phyloP scores from a whole-genome alignment of 164 flowering plant genomes.

The Litsea cubeba region DNA sequence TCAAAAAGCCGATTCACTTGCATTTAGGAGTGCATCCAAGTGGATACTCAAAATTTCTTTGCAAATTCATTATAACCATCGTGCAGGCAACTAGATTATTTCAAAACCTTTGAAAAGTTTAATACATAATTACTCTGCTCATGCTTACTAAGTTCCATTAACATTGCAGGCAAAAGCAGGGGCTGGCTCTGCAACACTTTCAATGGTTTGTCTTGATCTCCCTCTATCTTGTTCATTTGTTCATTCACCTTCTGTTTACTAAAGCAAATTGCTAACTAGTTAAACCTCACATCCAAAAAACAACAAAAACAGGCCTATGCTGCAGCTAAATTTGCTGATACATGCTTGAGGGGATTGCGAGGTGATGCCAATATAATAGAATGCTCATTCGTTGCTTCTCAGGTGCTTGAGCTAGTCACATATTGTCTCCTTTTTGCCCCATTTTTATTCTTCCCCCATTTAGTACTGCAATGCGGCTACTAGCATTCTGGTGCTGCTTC shows the following conservation, averaged over 20 bases:
- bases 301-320: slow-evolving; percentile 62
- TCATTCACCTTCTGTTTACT: neutral
- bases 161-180: slow-evolving; percentile 94
- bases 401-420: slow-evolving; percentile 29
- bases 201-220: slow-evolving; percentile 57
- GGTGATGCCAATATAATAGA: slow-evolving; percentile 81
- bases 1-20: no score
- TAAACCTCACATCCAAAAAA: slow-evolving; percentile 1
- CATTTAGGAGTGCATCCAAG: no score
- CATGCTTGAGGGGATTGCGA: slow-evolving; percentile 80
- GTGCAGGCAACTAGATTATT: neutral
- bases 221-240: neutral
- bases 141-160: neutral
- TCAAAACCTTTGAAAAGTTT: no score
- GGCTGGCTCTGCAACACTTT: slow-evolving; percentile 92
- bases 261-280: neutral
- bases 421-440: no score
- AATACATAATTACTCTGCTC: neutral
- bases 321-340: slow-evolving; percentile 91
- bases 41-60: no score
- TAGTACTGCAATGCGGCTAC: no score
- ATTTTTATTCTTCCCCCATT: no score
- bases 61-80: neutral
- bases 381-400: slow-evolving; percentile 84
- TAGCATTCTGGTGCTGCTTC: no score